A percentile compares a stretch with the other conserved stretches of the same genome.
These are phyloP conservation scores for Beverwykella pulmonaria DNA, from an alignment of 495 filamentous ascomycete genomes.

Conservation along the genomic window DNA sequence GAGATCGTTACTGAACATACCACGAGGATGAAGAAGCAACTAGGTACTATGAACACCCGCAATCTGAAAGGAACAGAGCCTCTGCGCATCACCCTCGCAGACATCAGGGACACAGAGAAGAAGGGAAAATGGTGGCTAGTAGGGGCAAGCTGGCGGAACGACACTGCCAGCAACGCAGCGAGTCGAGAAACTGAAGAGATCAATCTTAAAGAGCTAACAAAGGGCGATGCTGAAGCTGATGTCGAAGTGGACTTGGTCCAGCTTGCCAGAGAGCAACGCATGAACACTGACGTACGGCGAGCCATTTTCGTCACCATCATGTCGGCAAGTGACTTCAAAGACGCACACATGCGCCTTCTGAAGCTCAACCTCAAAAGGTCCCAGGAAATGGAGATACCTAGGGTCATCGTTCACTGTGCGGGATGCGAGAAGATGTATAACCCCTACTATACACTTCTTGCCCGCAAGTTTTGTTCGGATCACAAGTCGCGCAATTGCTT, in stretches of 20 bases:
- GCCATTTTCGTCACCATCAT: conserved; percentile 90
- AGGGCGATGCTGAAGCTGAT: conserved; percentile 51
- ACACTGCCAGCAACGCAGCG: conserved; percentile 38
- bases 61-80: conserved; percentile 75
- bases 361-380: conserved; percentile 83
- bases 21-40: conserved; percentile 78
- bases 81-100: conserved; percentile 74
- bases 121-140: conserved; percentile 99
- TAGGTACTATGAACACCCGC: conserved; percentile 72
- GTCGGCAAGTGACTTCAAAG: conserved; percentile 82
- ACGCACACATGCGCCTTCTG: conserved; percentile 74
- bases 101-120: conserved; percentile 78
- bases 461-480: conserved; percentile 70
- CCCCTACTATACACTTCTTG: conserved; percentile 88
- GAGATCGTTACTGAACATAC: conserved; percentile 72
- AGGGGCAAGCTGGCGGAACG: conserved; percentile 77
- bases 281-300: conserved; percentile 92
- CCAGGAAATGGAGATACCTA: conserved; percentile 84
- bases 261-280: conserved; percentile 79
- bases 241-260: conserved; percentile 66
- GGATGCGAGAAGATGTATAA: conserved; percentile 84
- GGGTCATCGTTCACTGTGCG: conserved; percentile 83
- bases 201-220: conserved; percentile 10
- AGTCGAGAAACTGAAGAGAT: conserved; percentile 31
- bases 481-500: conserved; percentile 78